Base-by-base conservation (phyloP, 306 rosid genomes). In the Herpetospermum pedunculosum region DNA sequence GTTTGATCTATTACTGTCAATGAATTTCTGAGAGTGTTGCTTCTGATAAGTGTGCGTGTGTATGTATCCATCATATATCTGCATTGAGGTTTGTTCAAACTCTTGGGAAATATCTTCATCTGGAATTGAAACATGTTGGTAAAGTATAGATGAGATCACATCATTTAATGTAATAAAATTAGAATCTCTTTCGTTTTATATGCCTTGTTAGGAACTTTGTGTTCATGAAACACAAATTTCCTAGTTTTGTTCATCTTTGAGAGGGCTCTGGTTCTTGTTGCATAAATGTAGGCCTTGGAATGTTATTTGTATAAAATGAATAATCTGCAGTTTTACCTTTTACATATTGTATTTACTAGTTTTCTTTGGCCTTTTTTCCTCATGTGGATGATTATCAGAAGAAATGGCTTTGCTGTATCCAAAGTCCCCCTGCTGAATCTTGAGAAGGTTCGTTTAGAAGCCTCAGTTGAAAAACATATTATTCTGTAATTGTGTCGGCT, bases 391-490 rank as follows among this genome's bases (percentile, higher is more conserved):
- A 46, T 46, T 70, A 43, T 46, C 74, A 70, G 74, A 70, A 70
- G 74, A 70, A 70, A 70, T 70, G 74, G 74, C 74, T 70, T 70
- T 70, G 74, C 74, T 70, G 74, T 70, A 70, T 70, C 38, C 74
- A 70, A 10, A 47, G 43, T 9, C 53, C 74, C 43, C 57, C 74
- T 29, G 74, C 74, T 70, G 74, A 70, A 30, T 70, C 74, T 46
- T 70, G 41, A 70, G 74, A 70, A 70, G 74, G 74, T 70, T 70
- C 37, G 41, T 70, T 28, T 26, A 70, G 74, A 29, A 29, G 74
- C 58, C 23, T 25, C 58, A 10, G 74, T 70, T 47, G 74, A 29
- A 30, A 70, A 70, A 47, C 41, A 46, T 70, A 65, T 44, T 46
- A 41, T 43, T 16, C 58, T 70, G 41, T 70, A 47, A 47, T 70